Evolutionary conservation across 192 early-diverging fungal genomes (phyloP), one percentile per base, ranked within the genome.

Genomic region (Gryganskiella cystojenkinii): DNA sequence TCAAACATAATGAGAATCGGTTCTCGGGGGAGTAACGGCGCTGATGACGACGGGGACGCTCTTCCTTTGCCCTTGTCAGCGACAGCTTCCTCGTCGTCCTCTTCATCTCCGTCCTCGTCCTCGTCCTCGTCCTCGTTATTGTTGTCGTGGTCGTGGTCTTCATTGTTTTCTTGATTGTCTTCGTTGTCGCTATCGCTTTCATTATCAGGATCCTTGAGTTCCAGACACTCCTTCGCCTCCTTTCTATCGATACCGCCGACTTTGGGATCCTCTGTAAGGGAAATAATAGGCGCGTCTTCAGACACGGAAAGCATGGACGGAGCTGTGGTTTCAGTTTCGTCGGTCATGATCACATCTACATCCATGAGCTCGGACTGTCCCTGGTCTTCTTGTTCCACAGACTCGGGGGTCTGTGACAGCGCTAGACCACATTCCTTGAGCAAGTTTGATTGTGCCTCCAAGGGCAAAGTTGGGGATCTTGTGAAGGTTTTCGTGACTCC

Each of bases 1-100:
- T 60, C 47, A 13, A 58, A 27, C 19, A 35, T n/a, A 25, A 78
- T 64, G 40, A 78, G 58, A 10, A 61, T 64, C 7, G 74, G 74
- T 25, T 69, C 66, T 15, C 35, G 34, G 7, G 37, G 14, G 10
- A 64, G 19, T 31, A 62, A 58, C 6, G 46, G 25, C 19, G 47
- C 24, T 4, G 71, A 59, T 25, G 56, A 60, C 2, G 71, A 28
- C 11, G 60, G 24, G 22, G 44, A 45, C 15, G 34, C 33, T 15
- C 14, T 46, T 46, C 46, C 45, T 20, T 35, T 22, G 24, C 20
- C 7, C 9, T 56, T 28, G 20, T 45, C 27, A 22, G 3, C 42
- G 9, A 27, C 14, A 22, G 37, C 20, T 24, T 42, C 57, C 37
- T 59, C 56, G 34, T 11, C 14, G 8, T 11, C 22, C 42, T 56